Evolutionary conservation across 176 grass and related monocot species (phyloP).

Genomic region (Alopecurus myosuroides): DNA sequence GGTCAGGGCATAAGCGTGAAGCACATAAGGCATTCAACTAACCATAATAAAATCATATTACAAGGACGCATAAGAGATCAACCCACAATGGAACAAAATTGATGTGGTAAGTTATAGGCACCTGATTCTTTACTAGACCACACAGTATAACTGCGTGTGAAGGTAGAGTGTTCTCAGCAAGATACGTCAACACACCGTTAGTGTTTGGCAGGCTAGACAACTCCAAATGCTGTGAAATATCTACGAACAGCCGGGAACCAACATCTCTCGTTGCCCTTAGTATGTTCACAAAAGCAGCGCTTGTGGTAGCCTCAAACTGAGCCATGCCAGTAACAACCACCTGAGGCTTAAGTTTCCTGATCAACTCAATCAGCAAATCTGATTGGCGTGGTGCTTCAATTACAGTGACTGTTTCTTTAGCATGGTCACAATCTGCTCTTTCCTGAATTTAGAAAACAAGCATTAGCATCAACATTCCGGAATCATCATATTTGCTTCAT

Average conservation of each 20-base stretch:
- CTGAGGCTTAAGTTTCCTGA: constrained; percentile 81
- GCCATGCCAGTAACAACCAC: constrained; percentile 85
- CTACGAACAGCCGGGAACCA: constrained; percentile 68
- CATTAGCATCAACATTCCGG: background rate
- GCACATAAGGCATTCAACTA: background rate
- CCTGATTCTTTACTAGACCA: constrained; percentile 93
- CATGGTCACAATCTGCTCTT: background rate
- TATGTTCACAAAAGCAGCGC: constrained; percentile 80
- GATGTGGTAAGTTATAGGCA: constrained; percentile 16
- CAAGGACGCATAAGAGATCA: background rate
- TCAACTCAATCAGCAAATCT: constrained; percentile 86
- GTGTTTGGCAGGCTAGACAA: constrained; percentile 77
- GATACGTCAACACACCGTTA: constrained; percentile 86
- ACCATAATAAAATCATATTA: background rate
- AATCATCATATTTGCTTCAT: background rate
- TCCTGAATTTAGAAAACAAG: constrained; percentile 38
- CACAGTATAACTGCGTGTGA: constrained; percentile 84
- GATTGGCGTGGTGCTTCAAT: constrained; percentile 87
- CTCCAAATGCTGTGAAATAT: constrained; percentile 88
- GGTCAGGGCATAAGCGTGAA: background rate
- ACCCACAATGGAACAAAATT: constrained; percentile 6
- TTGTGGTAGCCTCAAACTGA: constrained; percentile 80
- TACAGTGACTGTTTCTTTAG: constrained; percentile 45
- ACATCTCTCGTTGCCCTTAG: constrained; percentile 66
- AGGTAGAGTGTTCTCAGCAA: constrained; percentile 69